A percentile compares a stretch with the other conserved stretches of the same genome.
phyloP scores from a whole-genome alignment of 192 early-diverging fungal genomes.

The Gryganskiella cystojenkinii region DNA sequence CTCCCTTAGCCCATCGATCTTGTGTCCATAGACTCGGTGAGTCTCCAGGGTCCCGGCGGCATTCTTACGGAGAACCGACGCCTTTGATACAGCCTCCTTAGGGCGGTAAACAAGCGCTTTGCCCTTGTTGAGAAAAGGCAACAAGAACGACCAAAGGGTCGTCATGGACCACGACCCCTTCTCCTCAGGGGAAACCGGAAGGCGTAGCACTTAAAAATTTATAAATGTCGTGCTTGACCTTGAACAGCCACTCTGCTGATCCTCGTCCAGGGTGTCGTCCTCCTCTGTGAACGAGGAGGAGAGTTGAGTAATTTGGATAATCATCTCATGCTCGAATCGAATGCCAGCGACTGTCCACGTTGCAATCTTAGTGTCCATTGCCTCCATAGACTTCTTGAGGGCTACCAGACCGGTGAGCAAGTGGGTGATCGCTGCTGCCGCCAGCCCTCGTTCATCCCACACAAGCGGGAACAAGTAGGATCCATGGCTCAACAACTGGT shows the following conservation, averaged over 20 bases:
- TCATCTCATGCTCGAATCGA: too few relatives aligned
- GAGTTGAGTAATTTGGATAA: too few relatives aligned
- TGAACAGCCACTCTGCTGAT: conserved; percentile 11
- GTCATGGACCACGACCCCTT: conserved; percentile 8
- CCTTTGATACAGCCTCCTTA: conserved; percentile 1
- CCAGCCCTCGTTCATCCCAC: conserved; percentile 9
- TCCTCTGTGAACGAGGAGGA: conserved; percentile 5
- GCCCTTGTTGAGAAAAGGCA: conserved; percentile 6
- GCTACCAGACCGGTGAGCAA: conserved; percentile 1
- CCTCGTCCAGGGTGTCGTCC: too few relatives aligned
- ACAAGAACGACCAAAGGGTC: conserved; percentile 8
- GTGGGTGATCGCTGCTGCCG: conserved; percentile 9
- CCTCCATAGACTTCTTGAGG: conserved; percentile 10
- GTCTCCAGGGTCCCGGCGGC: conserved; percentile 2
- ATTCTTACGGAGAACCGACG: conserved; percentile 8
- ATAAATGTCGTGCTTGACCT: conserved; percentile 8
- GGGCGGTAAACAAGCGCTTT: background rate
- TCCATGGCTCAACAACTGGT: conserved; percentile 3
- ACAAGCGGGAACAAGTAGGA: conserved; percentile 7
- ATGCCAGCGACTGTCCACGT: conserved; percentile 3
- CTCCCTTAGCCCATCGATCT: too few relatives aligned
- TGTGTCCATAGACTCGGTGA: conserved; percentile 7
- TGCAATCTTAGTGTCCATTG: conserved; percentile 9
- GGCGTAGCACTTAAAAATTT: conserved; percentile 2
- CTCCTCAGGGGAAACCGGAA: conserved; percentile 5